These are phyloP conservation scores for Trichocomaceae sp. DNA, from an alignment of 2,329 filamentous ascomycete species.

Conservation along the genomic window DNA sequence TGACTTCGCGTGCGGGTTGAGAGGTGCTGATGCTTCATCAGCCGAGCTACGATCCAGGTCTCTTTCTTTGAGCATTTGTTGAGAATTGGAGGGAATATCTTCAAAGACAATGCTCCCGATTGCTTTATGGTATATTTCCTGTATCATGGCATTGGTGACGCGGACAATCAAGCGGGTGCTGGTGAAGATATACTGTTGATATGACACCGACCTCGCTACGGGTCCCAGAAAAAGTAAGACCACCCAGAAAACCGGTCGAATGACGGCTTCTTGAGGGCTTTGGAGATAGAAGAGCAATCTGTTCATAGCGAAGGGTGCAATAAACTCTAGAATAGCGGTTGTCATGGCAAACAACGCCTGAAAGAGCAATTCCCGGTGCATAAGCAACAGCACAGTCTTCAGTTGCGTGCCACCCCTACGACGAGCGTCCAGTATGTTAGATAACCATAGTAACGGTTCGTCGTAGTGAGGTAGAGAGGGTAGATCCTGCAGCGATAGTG, in stretches of 20 bases:
- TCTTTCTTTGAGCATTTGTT: slow-evolving; percentile 6
- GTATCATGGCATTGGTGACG: slow-evolving; percentile 51
- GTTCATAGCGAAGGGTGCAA: slow-evolving; percentile 52
- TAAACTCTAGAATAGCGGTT: slow-evolving; percentile 38
- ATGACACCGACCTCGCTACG: slow-evolving; percentile 43
- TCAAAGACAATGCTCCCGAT: slow-evolving; percentile 51
- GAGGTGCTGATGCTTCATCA: slow-evolving; percentile 36
- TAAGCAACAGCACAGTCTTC: slow-evolving; percentile 18
- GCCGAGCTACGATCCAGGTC: slow-evolving; percentile 20
- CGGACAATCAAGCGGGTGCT: slow-evolving; percentile 52
- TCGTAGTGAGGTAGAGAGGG: slow-evolving; percentile 26
- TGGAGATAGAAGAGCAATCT: slow-evolving; percentile 48
- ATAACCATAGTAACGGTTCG: slow-evolving; percentile 21
- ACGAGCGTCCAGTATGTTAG: slow-evolving; percentile 20
- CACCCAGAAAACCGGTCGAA: slow-evolving; percentile 50
- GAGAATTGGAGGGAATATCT: slow-evolving; percentile 16
- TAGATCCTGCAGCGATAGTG: slow-evolving; percentile 26
- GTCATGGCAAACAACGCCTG: slow-evolving; percentile 22
- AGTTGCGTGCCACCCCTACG: slow-evolving; percentile 23
- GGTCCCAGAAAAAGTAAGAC: slow-evolving; percentile 49
- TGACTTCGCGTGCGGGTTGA: too few relatives aligned
- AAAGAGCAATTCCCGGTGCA: slow-evolving; percentile 20
- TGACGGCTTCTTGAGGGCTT: slow-evolving; percentile 35
- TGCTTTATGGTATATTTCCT: slow-evolving; percentile 53
- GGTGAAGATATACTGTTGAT: slow-evolving; percentile 53